Base-by-base conservation (phyloP, 345 rosid species). In the Sonneratia alba region DNA sequence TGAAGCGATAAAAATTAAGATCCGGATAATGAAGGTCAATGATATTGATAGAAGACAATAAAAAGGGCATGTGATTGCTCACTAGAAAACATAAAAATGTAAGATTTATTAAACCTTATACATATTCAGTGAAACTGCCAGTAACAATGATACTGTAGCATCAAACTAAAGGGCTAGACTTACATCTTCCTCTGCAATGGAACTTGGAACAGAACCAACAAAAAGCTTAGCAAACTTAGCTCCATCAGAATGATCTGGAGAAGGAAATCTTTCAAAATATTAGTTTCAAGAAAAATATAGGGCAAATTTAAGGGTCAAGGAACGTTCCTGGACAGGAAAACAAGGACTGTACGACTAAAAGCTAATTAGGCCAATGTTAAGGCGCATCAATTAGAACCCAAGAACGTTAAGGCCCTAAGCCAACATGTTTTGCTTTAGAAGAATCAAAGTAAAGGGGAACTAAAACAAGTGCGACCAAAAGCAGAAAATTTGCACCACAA, bases 201-300 rank as follows among this genome's bases (percentile, higher is more conserved):
- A 87, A 84, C 91, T 87, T 36, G 99, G 99, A 78, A 95, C 98
- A 7, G 99, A 95, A 66, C 99, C 99, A 77, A 95, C 94, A 86
- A 95, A 95, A 74, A 92, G 97, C 83, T 95, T 95, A 71, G 97
- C 96, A 74, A 86, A 74, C 73, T 78, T 81, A 64, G 84, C 83
- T 62, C 84, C 80, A 68, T 76, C 86, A 47, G 47, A 77, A 69
- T 79, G 79, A 76, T 90, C 93, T 90, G 84, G 27, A 66, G 67
- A 71, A 21, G 37, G 65, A 48, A 32, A 8, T 24, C 6, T 11
- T 10, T 11, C 2, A 71, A 36, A 67, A 68, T 22, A 68, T 68
- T 38, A 59, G 70, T 45, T 24, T 66, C n/a, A 7, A 42, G 21
- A 68, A 70, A 48, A 61, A n/a, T n/a, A 73, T 57, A 37, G 24